These are phyloP conservation scores for Lepidium africanum DNA, from an alignment of 345 rosid species.

Conservation along the genomic window DNA sequence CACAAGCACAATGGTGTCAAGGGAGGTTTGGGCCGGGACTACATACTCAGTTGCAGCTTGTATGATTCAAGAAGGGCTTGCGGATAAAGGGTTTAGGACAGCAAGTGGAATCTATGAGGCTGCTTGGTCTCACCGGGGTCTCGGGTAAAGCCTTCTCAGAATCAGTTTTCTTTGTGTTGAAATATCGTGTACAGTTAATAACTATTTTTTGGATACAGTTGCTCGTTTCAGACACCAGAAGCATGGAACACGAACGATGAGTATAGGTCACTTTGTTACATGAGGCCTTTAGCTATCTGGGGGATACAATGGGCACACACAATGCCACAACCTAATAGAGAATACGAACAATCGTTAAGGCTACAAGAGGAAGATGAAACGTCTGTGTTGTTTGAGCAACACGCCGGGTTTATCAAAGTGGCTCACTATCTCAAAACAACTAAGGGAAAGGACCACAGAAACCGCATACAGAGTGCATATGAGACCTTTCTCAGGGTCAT, in stretches of 20 bases:
- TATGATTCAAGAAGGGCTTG: constrained; percentile 65
- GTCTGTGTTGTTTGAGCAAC: constrained; percentile 31
- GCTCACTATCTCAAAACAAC: constrained; percentile 48
- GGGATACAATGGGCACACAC: constrained; percentile 72
- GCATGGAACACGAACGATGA: constrained; percentile 49
- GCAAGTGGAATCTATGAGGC: constrained; percentile 56
- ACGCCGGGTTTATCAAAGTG: constrained; percentile 55
- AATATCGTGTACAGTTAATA: neutral
- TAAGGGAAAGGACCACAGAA: constrained; percentile 28
- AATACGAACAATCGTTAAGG: constrained; percentile 24
- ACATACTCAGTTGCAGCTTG: constrained; percentile 70
- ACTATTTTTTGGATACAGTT: constrained; percentile 28
- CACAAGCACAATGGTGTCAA: constrained; percentile 43
- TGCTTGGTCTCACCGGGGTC: constrained; percentile 59
- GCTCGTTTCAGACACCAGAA: constrained; percentile 73
- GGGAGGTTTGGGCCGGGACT: constrained; percentile 76
- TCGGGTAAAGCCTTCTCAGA: constrained; percentile 37
- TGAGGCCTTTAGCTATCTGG: constrained; percentile 84
- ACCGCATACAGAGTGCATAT: constrained; percentile 39
- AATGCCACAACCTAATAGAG: constrained; percentile 30
- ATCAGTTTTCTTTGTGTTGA: neutral
- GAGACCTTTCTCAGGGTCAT: constrained; percentile 39
- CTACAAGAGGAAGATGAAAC: constrained; percentile 25
- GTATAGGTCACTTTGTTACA: constrained; percentile 59
- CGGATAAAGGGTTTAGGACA: constrained; percentile 48